Evolutionary conservation across 1,139 yeast genomes (phyloP).

Genomic region (Magnusiomyces paraingens): DNA sequence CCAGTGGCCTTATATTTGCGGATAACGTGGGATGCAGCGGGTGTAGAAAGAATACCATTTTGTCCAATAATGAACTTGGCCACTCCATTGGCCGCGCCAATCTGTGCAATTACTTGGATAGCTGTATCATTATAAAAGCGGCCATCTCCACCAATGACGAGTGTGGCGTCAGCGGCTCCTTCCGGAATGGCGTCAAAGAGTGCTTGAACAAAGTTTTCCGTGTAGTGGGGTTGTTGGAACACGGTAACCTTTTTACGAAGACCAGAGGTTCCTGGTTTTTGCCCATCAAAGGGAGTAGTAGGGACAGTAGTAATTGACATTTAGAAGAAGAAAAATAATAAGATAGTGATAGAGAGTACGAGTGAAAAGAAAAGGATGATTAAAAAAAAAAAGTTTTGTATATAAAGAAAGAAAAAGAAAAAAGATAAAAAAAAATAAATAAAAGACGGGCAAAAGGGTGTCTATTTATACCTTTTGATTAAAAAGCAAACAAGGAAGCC

Average conservation of each 20-base stretch:
- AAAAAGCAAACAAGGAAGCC: neutral
- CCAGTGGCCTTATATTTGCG: conserved; percentile 79
- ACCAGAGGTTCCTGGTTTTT: conserved; percentile 98
- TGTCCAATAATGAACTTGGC: conserved; percentile 80
- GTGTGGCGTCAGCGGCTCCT: conserved; percentile 64
- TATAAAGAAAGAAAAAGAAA: neutral
- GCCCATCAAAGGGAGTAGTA: conserved; percentile 82
- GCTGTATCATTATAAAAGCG: conserved; percentile 82
- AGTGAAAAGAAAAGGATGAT: neutral
- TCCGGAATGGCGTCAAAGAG: conserved; percentile 84
- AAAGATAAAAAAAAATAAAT: neutral
- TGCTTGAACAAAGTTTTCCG: conserved; percentile 91
- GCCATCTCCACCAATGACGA: conserved; percentile 97
- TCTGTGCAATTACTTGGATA: conserved; percentile 71
- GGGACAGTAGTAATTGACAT: conserved; percentile 28
- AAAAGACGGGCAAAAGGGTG: neutral
- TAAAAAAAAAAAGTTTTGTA: too few species aligned
- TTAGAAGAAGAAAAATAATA: neutral
- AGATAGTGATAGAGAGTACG: neutral
- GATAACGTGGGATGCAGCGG: conserved; percentile 91
- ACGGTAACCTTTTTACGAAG: conserved; percentile 84
- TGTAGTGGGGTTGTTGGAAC: conserved; percentile 73
- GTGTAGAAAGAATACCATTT: conserved; percentile 83
- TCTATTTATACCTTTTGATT: neutral
- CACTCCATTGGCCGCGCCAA: conserved; percentile 90